Evolutionary conservation across 2,329 filamentous ascomycete genomes (phyloP).

Genomic region (Fusarium tricinctum): DNA sequence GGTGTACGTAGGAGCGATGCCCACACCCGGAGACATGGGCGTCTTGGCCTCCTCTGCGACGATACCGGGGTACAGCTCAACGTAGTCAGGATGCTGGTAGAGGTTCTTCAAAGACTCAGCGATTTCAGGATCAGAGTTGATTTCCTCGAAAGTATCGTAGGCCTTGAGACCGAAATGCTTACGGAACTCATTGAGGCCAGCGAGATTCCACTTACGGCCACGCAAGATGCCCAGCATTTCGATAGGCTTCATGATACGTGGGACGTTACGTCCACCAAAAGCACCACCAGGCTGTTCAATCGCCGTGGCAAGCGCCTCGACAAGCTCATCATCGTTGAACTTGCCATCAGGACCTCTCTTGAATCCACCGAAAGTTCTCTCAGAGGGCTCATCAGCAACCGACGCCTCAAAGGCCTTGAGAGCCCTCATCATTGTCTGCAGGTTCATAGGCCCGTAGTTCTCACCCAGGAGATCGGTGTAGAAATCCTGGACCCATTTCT

Average conservation of each 20-base stretch:
- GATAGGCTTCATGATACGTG: conserved; percentile 78
- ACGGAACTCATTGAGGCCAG: conserved; percentile 86
- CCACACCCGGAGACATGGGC: conserved; percentile 80
- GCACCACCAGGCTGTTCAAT: conserved; percentile 83
- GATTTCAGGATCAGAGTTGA: conserved; percentile 82
- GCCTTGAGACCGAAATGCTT: conserved; percentile 83
- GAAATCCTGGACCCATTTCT: conserved; percentile 82
- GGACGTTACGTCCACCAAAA: conserved; percentile 81
- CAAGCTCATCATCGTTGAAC: conserved; percentile 83
- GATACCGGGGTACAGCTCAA: conserved; percentile 85
- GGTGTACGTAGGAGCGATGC: conserved; percentile 81
- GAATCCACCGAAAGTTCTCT: conserved; percentile 77
- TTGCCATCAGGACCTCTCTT: conserved; percentile 74
- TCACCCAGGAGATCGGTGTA: conserved; percentile 71
- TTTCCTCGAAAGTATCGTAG: conserved; percentile 84
- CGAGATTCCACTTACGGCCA: conserved; percentile 81
- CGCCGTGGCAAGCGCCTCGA: conserved; percentile 75
- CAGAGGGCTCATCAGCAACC: conserved; percentile 74
- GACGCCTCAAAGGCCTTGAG: conserved; percentile 73
- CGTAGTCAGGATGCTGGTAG: conserved; percentile 83
- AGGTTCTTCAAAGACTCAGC: conserved; percentile 75
- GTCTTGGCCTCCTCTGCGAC: conserved; percentile 82
- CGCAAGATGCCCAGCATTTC: conserved; percentile 87
- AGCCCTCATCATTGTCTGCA: conserved; percentile 72
- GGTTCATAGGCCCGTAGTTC: conserved; percentile 68